Percentiles rank a stretch among this genome's conserved stretches.
phyloP scores from a whole-genome alignment of 2,329 filamentous ascomycete species.

The Colletotrichum orchidophilum region DNA sequence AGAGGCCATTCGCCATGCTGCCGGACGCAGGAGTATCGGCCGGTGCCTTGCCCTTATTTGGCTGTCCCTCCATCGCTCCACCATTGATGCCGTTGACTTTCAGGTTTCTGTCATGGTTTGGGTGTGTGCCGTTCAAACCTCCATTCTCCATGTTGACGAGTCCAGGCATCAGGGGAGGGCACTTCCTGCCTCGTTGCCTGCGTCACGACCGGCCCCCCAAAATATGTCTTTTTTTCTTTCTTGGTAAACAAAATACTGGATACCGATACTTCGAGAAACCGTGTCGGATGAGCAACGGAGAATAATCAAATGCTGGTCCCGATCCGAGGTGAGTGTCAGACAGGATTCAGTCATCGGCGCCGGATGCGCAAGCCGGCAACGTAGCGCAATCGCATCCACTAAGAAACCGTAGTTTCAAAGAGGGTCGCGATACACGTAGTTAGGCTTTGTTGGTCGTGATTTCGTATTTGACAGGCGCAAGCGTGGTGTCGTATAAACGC shows the following conservation, averaged over 20 bases:
- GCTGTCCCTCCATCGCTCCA: slow-evolving; percentile 37
- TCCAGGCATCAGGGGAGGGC: slow-evolving; percentile 56
- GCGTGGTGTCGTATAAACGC: slow-evolving; percentile 18
- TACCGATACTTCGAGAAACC: neutral
- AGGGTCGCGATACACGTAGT: neutral
- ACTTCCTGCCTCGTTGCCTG: slow-evolving; percentile 30
- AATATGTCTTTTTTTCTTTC: neutral
- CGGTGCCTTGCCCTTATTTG: slow-evolving; percentile 45
- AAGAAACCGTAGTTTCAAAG: neutral
- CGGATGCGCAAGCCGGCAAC: slow-evolving; percentile 28
- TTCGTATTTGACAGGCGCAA: neutral
- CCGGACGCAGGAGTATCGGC: slow-evolving; percentile 33
- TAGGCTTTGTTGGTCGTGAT: neutral
- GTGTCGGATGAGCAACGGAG: neutral
- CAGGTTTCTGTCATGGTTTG: slow-evolving; percentile 63
- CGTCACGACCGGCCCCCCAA: slow-evolving; percentile 31
- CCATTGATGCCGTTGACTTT: slow-evolving; percentile 57
- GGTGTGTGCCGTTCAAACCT: slow-evolving; percentile 61
- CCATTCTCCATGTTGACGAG: slow-evolving; percentile 65
- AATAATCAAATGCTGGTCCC: slow-evolving; percentile 18
- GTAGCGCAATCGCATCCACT: slow-evolving; percentile 31
- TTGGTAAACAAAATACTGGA: neutral
- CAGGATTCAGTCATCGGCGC: slow-evolving; percentile 33
- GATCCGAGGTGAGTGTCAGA: slow-evolving; percentile 14
- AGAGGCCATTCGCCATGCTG: slow-evolving; percentile 39